These are phyloP conservation scores for Pilasporangium apinafurcum DNA, from an alignment of 352 stramenopile species.

Conservation along the genomic window DNA sequence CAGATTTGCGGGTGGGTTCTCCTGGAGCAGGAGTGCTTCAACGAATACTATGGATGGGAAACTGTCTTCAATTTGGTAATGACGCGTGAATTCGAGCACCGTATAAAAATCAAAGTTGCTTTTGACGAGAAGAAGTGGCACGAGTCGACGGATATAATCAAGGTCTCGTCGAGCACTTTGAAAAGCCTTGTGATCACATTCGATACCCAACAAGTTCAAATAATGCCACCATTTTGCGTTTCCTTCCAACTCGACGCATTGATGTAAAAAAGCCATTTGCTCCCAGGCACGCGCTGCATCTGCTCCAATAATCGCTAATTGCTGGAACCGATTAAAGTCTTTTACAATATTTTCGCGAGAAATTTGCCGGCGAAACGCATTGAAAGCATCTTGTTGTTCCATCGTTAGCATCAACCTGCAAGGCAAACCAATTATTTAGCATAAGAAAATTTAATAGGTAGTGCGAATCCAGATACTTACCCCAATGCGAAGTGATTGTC, in stretches of 20 bases:
- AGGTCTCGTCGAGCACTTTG: constrained; percentile 60
- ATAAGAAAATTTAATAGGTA: not conserved
- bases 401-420: constrained; percentile 66
- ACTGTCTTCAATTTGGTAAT: constrained; percentile 82
- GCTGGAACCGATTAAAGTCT: constrained; percentile 76
- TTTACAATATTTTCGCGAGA: constrained; percentile 76
- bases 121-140: constrained; percentile 50
- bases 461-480: constrained; percentile 11
- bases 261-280: constrained; percentile 73
- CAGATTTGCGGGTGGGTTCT: constrained; percentile 8
- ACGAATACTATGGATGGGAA: constrained; percentile 65
- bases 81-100: constrained; percentile 70
- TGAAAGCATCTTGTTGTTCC: constrained; percentile 68
- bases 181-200: constrained; percentile 74
- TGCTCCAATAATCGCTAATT: constrained; percentile 62
- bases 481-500: constrained; percentile 63
- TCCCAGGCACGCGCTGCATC: constrained; percentile 75
- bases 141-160: constrained; percentile 57
- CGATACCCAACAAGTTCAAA: constrained; percentile 65
- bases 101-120: constrained; percentile 81
- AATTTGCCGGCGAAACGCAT: constrained; percentile 65
- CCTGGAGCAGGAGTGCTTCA: constrained; percentile 45
- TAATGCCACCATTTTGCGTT: constrained; percentile 85
- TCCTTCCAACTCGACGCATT: constrained; percentile 72
- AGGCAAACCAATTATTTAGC: not conserved